These are phyloP conservation scores for Helminthosporium solani DNA, from an alignment of 2,329 filamentous ascomycete genomes.

Conservation along the genomic window DNA sequence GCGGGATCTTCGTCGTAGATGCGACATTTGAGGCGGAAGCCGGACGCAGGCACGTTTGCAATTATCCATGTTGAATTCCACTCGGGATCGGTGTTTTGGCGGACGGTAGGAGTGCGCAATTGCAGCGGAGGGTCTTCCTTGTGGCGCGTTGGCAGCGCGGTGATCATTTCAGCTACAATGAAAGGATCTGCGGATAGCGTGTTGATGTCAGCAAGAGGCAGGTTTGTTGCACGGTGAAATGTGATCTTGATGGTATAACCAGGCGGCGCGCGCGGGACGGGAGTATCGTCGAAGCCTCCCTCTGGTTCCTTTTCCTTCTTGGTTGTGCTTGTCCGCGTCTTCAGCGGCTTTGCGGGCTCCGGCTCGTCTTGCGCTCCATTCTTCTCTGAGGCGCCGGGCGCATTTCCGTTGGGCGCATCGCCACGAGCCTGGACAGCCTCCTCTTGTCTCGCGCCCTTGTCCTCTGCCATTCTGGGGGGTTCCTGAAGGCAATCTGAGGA, in stretches of 20 bases:
- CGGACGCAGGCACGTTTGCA: constrained; percentile 77
- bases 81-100: constrained; percentile 68
- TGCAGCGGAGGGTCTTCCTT: constrained; percentile 79
- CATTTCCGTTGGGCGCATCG: constrained; percentile 14
- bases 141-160: constrained; percentile 70
- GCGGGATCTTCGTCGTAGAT: constrained; percentile 88
- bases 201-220: constrained; percentile 79
- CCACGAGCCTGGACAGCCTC: constrained; percentile 1
- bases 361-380: constrained; percentile 4
- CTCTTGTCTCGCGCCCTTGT: constrained; percentile 5
- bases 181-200: constrained; percentile 82
- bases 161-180: constrained; percentile 72
- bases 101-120: constrained; percentile 74
- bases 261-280: constrained; percentile 69
- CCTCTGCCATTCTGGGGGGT: constrained; percentile 12
- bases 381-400: constrained; percentile 14
- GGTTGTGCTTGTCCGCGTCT: constrained; percentile 24
- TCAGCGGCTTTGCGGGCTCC: constrained; percentile 25
- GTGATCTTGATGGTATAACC: constrained; percentile 85
- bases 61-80: constrained; percentile 90
- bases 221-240: constrained; percentile 76
- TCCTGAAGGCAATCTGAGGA: background rate
- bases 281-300: constrained; percentile 78
- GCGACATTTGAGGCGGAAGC: constrained; percentile 81
- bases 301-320: constrained; percentile 54